These are phyloP conservation scores for Acrodontium crateriforme DNA, from an alignment of 2,329 filamentous ascomycete genomes.

Conservation along the genomic window DNA sequence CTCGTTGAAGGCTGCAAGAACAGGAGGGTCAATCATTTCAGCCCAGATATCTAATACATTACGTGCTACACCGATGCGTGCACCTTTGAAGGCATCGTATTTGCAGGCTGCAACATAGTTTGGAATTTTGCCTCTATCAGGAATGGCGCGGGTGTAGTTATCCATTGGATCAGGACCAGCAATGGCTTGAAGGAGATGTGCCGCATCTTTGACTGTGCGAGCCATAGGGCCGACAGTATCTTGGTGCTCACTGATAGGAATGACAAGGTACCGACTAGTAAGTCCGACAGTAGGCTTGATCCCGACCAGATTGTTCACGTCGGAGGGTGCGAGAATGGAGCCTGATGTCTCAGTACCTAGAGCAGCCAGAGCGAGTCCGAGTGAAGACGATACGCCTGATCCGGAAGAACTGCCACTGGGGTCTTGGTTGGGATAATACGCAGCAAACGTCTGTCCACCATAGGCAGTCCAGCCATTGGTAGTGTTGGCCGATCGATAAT, in stretches of 20 bases:
- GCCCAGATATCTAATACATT: slow-evolving; percentile 37
- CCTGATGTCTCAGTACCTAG: slow-evolving; percentile 52
- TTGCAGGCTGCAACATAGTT: slow-evolving; percentile 48
- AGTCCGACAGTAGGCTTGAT: slow-evolving; percentile 56
- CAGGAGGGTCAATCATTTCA: slow-evolving; percentile 22
- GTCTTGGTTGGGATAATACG: slow-evolving; percentile 48
- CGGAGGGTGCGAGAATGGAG: slow-evolving; percentile 45
- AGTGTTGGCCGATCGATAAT: slow-evolving; percentile 43
- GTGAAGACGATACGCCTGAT: slow-evolving; percentile 43
- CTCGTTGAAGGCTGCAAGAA: slow-evolving; percentile 42
- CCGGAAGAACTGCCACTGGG: slow-evolving; percentile 50
- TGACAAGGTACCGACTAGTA: slow-evolving; percentile 47
- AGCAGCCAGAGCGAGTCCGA: slow-evolving; percentile 45
- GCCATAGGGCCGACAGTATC: slow-evolving; percentile 46
- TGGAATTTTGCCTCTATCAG: slow-evolving; percentile 34
- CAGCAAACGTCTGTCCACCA: slow-evolving; percentile 47
- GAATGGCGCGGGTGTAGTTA: slow-evolving; percentile 47
- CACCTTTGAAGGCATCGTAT: slow-evolving; percentile 33
- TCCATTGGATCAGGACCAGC: slow-evolving; percentile 38
- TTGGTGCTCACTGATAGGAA: slow-evolving; percentile 48
- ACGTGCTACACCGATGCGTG: slow-evolving; percentile 50
- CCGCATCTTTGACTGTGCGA: slow-evolving; percentile 44
- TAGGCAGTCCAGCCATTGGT: slow-evolving; percentile 51
- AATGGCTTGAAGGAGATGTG: slow-evolving; percentile 45
- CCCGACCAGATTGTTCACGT: slow-evolving; percentile 48